Conservation (phyloP, 345 rosid genomes). For the Gossypium turneri region DNA sequence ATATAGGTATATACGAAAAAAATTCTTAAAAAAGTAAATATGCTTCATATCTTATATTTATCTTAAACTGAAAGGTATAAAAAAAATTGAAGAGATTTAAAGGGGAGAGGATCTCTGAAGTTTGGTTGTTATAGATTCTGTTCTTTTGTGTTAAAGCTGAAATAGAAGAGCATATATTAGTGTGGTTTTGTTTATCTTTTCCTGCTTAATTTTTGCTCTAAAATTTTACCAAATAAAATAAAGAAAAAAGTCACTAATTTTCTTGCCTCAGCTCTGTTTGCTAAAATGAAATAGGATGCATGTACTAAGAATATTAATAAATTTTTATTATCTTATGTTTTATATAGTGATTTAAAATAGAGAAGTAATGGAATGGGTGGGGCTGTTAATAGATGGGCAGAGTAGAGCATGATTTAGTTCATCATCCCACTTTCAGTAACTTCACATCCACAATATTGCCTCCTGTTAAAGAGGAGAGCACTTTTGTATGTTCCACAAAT, state of each 20-base stretch:
- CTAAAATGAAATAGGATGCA: neutral
- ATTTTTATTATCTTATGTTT: too few species aligned
- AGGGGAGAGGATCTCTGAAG: too few species aligned
- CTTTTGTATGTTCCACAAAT: neutral
- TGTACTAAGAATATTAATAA: neutral
- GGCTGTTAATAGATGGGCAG: neutral
- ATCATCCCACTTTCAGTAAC: slow-evolving; percentile 4
- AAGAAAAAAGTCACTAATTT: neutral
- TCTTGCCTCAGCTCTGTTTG: too few species aligned
- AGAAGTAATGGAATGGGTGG: neutral
- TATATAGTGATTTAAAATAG: too few species aligned
- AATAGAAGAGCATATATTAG: neutral
- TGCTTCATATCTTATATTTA: too few species aligned
- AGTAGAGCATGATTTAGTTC: neutral
- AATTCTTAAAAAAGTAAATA: too few species aligned
- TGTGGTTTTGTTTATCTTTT: too few species aligned
- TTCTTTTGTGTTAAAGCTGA: too few species aligned
- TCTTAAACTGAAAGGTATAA: too few species aligned
- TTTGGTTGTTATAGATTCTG: too few species aligned
- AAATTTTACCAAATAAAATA: neutral
- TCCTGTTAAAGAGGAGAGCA: neutral
- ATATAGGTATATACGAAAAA: too few species aligned
- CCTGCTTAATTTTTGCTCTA: neutral
- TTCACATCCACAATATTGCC: neutral
- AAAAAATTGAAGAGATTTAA: too few species aligned